Conservation (phyloP, 1,284 basidiomycete species). For the Grifola frondosa region DNA sequence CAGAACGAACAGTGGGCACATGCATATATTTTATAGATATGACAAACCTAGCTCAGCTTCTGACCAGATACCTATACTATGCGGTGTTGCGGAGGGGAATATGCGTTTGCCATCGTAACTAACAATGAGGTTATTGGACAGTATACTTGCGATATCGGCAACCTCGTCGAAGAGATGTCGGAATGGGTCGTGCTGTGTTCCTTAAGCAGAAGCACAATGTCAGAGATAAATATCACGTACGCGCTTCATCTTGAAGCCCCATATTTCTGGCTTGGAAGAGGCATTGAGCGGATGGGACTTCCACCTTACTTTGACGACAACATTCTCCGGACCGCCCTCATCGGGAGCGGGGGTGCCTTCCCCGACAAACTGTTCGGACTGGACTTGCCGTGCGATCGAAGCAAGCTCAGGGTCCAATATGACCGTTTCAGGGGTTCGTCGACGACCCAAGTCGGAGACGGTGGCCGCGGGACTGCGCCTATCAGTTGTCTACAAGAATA, state of each 20-base stretch:
- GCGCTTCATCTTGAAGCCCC: constrained; percentile 55
- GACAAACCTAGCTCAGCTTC: constrained; percentile 62
- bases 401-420: constrained; percentile 61
- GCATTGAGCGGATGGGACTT: constrained; percentile 57
- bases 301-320: constrained; percentile 60
- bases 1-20: too few species aligned
- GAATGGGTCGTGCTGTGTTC: constrained; percentile 58
- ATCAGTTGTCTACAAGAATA: constrained; percentile 43
- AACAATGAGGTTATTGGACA: constrained; percentile 52
- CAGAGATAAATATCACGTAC: constrained; percentile 38
- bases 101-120: constrained; percentile 58
- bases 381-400: constrained; percentile 44
- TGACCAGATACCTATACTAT: constrained; percentile 62
- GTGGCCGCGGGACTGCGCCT: constrained; percentile 37
- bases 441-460: constrained; percentile 40
- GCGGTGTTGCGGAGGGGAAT: constrained; percentile 65
- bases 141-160: constrained; percentile 57
- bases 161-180: constrained; percentile 57
- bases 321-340: constrained; percentile 38
- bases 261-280: constrained; percentile 38
- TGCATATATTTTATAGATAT: background rate
- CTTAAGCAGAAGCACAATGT: constrained; percentile 1
- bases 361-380: constrained; percentile 21
- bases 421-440: constrained; percentile 51
- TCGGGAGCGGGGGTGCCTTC: constrained; percentile 22